A percentile compares a stretch with the other conserved stretches of the same genome.
Conservation (phyloP, 768 basidiomycete genomes). For the Gloeopeniophorella convolvens region DNA sequence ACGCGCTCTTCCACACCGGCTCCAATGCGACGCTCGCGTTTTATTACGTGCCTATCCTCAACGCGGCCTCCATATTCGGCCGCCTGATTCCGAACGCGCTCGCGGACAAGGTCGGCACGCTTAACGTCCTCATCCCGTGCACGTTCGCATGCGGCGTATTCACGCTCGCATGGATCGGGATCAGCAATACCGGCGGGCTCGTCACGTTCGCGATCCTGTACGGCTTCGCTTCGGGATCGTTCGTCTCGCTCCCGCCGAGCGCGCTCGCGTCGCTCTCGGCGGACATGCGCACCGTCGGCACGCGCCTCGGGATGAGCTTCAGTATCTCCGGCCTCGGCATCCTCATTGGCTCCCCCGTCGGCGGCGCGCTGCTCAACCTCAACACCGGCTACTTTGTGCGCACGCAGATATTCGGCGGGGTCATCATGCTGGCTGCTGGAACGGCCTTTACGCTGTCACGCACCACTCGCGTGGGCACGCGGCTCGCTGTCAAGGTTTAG, state of each 20-base stretch:
- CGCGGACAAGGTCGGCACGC: conserved; percentile 27
- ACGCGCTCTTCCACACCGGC: conserved; percentile 19
- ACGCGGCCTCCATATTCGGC: conserved; percentile 26
- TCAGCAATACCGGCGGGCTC: conserved; percentile 24
- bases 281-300: conserved; percentile 16
- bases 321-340: conserved; percentile 16
- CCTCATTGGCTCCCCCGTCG: conserved; percentile 23
- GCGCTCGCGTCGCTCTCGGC: conserved; percentile 6
- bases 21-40: conserved; percentile 23
- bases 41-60: conserved; percentile 29
- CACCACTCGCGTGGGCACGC: background rate
- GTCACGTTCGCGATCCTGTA: conserved; percentile 31
- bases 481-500: conserved; percentile 7
- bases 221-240: conserved; percentile 31
- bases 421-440: background rate
- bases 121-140: conserved; percentile 26
- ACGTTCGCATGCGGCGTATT: conserved; percentile 24
- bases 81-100: conserved; percentile 28
- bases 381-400: conserved; percentile 8
- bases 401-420: conserved; percentile 13
- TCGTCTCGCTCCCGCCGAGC: conserved; percentile 14
- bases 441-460: conserved; percentile 1
- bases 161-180: conserved; percentile 28
- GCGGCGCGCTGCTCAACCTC: conserved; percentile 17
- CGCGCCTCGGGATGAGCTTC: conserved; percentile 24